Percentiles rank a stretch among this genome's conserved stretches.
These are phyloP conservation scores for baker's yeast (Saccharomyces cerevisiae) DNA, from an alignment of 805 yeast genomes.

Conservation along the genomic window DNA sequence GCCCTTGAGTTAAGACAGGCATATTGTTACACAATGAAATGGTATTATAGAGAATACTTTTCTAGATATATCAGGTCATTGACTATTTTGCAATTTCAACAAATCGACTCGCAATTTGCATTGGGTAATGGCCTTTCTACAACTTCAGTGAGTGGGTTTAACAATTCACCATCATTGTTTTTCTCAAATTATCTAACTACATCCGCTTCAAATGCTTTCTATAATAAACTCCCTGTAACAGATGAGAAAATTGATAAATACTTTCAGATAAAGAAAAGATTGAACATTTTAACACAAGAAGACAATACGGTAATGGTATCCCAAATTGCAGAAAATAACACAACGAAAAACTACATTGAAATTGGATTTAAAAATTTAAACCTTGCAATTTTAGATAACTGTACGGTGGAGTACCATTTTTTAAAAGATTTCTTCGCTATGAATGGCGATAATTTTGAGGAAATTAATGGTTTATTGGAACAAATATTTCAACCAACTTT, in stretches of 20 bases:
- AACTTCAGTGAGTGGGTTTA: constrained; percentile 10
- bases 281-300: constrained; percentile 45
- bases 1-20: constrained; percentile 72
- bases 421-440: constrained; percentile 60
- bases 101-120: constrained; percentile 48
- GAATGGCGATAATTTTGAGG: constrained; percentile 30
- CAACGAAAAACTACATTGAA: constrained; percentile 61
- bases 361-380: constrained; percentile 65
- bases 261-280: constrained; percentile 49
- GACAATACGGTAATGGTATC: constrained; percentile 66
- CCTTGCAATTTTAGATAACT: constrained; percentile 66
- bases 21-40: constrained; percentile 77
- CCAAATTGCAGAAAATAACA: constrained; percentile 75
- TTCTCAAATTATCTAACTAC: constrained; percentile 21
- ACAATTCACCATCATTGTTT: constrained; percentile 24
- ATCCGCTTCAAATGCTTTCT: constrained; percentile 1
- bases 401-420: constrained; percentile 67
- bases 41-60: constrained; percentile 83
- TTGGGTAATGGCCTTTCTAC: constrained; percentile 40
- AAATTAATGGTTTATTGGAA: constrained; percentile 39
- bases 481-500: constrained; percentile 49
- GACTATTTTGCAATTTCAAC: constrained; percentile 49
- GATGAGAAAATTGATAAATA: constrained; percentile 42
- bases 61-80: constrained; percentile 67
- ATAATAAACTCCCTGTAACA: constrained; percentile 8